A percentile compares a stretch with the other conserved stretches of the same genome.
Evolutionary conservation across 106 monocot genomes (phyloP).

Genomic region (Acorus gramineus): DNA sequence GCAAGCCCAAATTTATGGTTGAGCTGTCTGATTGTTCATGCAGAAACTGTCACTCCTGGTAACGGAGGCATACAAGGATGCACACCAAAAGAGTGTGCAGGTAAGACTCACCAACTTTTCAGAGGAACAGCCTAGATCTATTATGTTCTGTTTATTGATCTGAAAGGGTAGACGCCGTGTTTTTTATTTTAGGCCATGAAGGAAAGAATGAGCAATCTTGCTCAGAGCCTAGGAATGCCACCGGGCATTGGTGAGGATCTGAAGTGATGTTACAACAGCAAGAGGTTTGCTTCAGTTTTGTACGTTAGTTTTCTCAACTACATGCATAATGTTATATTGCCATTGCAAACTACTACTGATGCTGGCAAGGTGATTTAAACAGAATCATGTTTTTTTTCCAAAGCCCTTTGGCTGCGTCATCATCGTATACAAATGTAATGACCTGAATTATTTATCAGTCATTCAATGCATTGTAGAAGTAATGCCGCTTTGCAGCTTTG

Average conservation of each 20-base stretch:
- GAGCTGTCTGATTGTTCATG: neutral
- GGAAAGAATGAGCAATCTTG: slow-evolving; percentile 97
- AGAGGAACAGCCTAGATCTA: neutral
- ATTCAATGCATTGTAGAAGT: too few species aligned
- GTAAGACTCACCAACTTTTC: slow-evolving; percentile 13
- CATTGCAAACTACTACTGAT: too few species aligned
- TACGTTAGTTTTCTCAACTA: too few species aligned
- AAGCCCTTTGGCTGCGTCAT: too few species aligned
- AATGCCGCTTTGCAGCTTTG: too few species aligned
- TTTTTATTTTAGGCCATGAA: slow-evolving; percentile 72
- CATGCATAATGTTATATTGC: too few species aligned
- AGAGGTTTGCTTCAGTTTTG: too few species aligned
- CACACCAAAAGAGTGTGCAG: slow-evolving; percentile 87
- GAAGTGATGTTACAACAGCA: slow-evolving; percentile 15
- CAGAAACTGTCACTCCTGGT: slow-evolving; percentile 92
- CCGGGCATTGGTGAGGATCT: slow-evolving; percentile 45
- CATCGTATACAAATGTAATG: too few species aligned
- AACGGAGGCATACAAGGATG: slow-evolving; percentile 93
- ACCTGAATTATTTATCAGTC: too few species aligned
- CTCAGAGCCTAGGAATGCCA: slow-evolving; percentile 94
- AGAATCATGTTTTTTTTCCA: too few species aligned
- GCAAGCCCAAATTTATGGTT: neutral
- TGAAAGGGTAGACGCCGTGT: neutral
- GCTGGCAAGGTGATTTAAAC: too few species aligned
- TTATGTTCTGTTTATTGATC: neutral